phyloP scores from a whole-genome alignment of 805 yeast genomes.

The Candida nemodendra region DNA sequence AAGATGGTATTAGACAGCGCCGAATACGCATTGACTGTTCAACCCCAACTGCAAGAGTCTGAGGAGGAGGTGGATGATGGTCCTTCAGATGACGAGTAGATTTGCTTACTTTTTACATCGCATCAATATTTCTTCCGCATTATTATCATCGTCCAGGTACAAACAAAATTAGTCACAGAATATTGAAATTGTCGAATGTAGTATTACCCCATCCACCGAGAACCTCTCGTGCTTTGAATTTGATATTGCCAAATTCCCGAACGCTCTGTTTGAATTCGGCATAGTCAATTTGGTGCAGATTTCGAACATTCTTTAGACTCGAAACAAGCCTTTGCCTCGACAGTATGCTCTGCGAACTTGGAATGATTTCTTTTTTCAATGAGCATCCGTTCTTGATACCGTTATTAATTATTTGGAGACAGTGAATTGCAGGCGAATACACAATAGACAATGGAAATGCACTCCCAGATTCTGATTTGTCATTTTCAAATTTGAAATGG shows the following conservation, averaged over 20 bases:
- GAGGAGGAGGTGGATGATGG: conserved; percentile 40
- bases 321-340: conserved; percentile 11
- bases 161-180: too few species aligned
- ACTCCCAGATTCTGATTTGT: conserved; percentile 11
- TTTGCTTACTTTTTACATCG: conserved; percentile 1
- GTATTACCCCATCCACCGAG: conserved; percentile 17
- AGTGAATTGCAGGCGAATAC: conserved; percentile 19
- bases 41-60: conserved; percentile 36
- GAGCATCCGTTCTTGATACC: conserved; percentile 62
- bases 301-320: conserved; percentile 1
- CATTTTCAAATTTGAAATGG: conserved; percentile 2
- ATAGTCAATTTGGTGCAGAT: conserved; percentile 6
- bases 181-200: conserved; percentile 3
- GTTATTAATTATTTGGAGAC: conserved; percentile 45
- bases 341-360: conserved; percentile 15
- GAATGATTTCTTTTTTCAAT: conserved; percentile 13
- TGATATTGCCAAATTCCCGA: conserved; percentile 4
- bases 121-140: too few species aligned
- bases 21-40: conserved; percentile 61
- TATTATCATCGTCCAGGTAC: too few species aligned
- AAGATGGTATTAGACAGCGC: conserved; percentile 73
- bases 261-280: conserved; percentile 14
- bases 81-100: conserved; percentile 24
- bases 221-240: conserved; percentile 1
- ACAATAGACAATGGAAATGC: conserved; percentile 31